Evolutionary conservation across 179 eudicot genomes (phyloP), one percentile per base, ranked within the genome.

Genomic region (Carnegiea gigantea): DNA sequence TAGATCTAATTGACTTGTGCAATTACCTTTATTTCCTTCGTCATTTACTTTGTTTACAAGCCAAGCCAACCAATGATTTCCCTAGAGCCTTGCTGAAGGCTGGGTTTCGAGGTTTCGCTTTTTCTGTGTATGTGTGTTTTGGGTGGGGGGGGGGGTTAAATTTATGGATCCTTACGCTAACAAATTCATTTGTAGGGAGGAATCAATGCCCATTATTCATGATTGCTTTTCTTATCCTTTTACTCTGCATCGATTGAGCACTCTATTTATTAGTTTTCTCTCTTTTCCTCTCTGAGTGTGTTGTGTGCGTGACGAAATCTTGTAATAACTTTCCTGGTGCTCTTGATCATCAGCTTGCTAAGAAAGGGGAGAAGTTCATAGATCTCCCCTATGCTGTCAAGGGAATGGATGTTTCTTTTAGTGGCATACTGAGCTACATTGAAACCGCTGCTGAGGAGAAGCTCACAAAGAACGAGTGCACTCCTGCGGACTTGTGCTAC

Each of bases 331-430:
- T 3, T 62, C 24, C 36, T 80, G 23, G 38, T 28, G 21, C 10
- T 10, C 9, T 5, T 85, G 65, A 62, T 62, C 48, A 40, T 85
- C 33, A 95, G 97, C 98, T 93, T 86, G 98, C 98, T 30, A 95
- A 95, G 88, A 93, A 95, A 83, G 98, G 98, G 75, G 94, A 93
- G 30, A 91, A 92, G 72, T 95, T 92, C 83, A 90, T 95, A 59
- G 98, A 95, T 78, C 93, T 95, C 83, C 98, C 98, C 30, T 95
- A 95, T 76, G 98, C 88, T 78, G 98, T 95, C 73, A 95, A 95
- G 88, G 98, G 98, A 84, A 95, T 93, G 98, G 98, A 95, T 82
- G 98, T 95, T 76, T 95, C 98, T 14, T 95, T 95, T 77, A 93
- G 98, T 83, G 98, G 98, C 81, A 91, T 95, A 84, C 82, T 95